Base-by-base conservation (phyloP, 2,329 filamentous ascomycete genomes). In the Massarina eburnea region DNA sequence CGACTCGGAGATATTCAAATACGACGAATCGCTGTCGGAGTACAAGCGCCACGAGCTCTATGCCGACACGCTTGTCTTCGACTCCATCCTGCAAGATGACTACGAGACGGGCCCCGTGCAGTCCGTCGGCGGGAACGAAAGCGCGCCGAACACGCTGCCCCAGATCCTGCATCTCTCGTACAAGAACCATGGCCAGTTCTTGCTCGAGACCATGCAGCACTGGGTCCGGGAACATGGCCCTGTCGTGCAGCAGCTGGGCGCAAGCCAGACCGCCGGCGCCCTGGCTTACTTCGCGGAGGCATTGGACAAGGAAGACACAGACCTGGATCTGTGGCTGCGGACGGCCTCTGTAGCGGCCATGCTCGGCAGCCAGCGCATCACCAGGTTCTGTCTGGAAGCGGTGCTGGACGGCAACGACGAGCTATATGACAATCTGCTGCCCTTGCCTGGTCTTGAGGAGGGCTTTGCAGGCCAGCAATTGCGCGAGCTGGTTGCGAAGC, bases 101-200 rank as follows among this genome's bases (percentile, higher is more conserved):
- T 66, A 64, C 45, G 67, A 72, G 8, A 57, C 64, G 1, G 68
- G 66, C 2, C 70, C 70, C 5, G 57, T 78, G 78, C 54, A 74
- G 53, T 59, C 57, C 18, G 80, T 81, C 21, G 81, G 80, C 46
- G 82, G 84, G 39, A 81, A 82, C 39, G 90, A 95, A 54, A 85
- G 83, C 21, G 83, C 84, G 2, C 89, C 86, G 14, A 94, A 87
- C 63, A 92, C 86, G 39, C 75, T 97, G 8, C 86, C 89, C 0
- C 91, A 96, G 63, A 91, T 95, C 9, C 79, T 97, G 17, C 96
- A 96, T 62, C 80, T 99, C 7, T 88, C 92, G 1, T 90, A 95
- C 76, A 99, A 97, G 71, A 99, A 97, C 59, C 85, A 92, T 71
- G 94, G 91, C 33, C 89, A 97, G 63, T 96, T 95, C 64, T 76